These are phyloP conservation scores for Diospyros lotus DNA, from an alignment of 148 eudicot species.

Conservation along the genomic window DNA sequence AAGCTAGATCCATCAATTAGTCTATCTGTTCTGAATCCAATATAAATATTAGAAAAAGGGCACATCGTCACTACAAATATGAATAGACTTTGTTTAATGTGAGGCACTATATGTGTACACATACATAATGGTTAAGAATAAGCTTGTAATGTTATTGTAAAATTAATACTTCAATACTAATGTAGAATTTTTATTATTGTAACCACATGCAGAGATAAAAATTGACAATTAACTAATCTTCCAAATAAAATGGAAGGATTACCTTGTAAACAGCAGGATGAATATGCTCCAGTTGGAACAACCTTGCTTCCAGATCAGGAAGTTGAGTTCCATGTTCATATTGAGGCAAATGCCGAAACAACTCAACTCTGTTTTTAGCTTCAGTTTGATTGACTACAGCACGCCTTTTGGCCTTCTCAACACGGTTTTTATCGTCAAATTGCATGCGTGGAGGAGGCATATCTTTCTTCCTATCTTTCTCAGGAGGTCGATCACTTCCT, in stretches of 20 bases:
- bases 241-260: conserved; percentile 11
- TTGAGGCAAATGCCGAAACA: conserved; percentile 88
- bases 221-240: neutral
- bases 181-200: neutral
- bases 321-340: conserved; percentile 78
- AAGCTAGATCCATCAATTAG: too few species aligned
- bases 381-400: conserved; percentile 72
- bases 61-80: too few species aligned
- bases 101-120: too few species aligned
- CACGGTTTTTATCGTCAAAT: conserved; percentile 78
- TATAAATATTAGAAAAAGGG: too few species aligned
- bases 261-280: conserved; percentile 97
- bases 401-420: conserved; percentile 79
- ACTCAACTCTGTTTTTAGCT: conserved; percentile 71
- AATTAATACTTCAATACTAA: neutral
- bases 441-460: conserved; percentile 82
- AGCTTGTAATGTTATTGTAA: neutral
- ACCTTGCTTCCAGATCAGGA: conserved; percentile 61
- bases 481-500: conserved; percentile 54
- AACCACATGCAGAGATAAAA: neutral
- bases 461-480: conserved; percentile 84
- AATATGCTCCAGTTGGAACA: conserved; percentile 58
- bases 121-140: too few species aligned
- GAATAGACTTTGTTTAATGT: too few species aligned
- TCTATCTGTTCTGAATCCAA: too few species aligned